Evolutionary conservation across 2,329 filamentous ascomycete genomes (phyloP).

Genomic region (Phialophora expanda): DNA sequence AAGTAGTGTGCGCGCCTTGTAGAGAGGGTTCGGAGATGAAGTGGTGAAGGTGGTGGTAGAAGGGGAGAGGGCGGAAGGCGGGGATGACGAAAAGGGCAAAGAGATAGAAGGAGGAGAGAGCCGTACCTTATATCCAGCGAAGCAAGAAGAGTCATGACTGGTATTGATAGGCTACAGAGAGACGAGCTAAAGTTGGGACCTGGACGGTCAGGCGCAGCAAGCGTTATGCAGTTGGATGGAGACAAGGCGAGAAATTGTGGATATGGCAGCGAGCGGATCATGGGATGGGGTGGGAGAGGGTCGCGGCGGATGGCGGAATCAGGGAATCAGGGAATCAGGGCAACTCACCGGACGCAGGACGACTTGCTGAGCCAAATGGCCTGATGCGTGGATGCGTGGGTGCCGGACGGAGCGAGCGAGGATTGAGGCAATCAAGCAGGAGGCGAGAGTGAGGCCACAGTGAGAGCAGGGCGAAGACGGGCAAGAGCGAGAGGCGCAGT

Average conservation of each 20-base stretch:
- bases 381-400: conserved; percentile 3
- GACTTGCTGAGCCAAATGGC: background rate
- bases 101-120: conserved; percentile 61
- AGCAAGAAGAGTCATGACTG: conserved; percentile 29
- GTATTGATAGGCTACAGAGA: conserved; percentile 36
- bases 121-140: conserved; percentile 40
- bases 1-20: conserved; percentile 67
- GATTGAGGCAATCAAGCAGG: conserved; percentile 14
- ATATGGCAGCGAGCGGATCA: conserved; percentile 6
- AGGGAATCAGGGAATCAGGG: background rate
- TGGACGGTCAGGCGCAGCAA: conserved; percentile 34
- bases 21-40: conserved; percentile 53
- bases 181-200: conserved; percentile 37
- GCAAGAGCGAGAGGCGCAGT: conserved; percentile 13
- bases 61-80: conserved; percentile 32
- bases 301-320: conserved; percentile 8
- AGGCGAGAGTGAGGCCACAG: conserved; percentile 5
- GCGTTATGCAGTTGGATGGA: conserved; percentile 34
- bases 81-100: conserved; percentile 41
- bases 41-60: conserved; percentile 26
- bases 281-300: conserved; percentile 6
- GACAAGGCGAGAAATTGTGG: conserved; percentile 15
- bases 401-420: conserved; percentile 10
- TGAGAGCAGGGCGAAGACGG: background rate
- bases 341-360: background rate